A percentile compares a stretch with the other conserved stretches of the same genome.
Evolutionary conservation across 2,329 filamentous ascomycete genomes (phyloP).

Genomic region (Alternaria tenuissima): DNA sequence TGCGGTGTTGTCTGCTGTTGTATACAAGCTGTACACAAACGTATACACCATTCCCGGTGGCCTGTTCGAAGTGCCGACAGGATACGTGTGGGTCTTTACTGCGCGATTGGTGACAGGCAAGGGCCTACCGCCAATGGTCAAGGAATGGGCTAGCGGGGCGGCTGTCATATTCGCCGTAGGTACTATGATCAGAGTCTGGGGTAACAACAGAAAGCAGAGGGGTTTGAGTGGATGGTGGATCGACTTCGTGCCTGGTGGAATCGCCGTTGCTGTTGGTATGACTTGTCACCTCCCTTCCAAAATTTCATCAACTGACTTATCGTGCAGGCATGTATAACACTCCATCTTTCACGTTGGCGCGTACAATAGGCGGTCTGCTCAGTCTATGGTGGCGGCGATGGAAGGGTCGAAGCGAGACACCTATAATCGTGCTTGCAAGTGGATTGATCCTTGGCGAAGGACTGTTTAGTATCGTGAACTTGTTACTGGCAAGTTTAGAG

Average conservation of each 20-base stretch:
- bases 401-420: conserved; percentile 67
- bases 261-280: conserved; percentile 90
- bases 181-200: conserved; percentile 70
- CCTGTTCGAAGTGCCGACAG: conserved; percentile 92
- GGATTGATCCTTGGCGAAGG: conserved; percentile 75
- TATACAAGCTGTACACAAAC: conserved; percentile 89
- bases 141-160: conserved; percentile 79
- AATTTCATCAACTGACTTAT: conserved; percentile 2
- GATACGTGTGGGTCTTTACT: conserved; percentile 97
- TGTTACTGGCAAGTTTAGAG: conserved; percentile 77
- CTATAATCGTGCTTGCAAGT: conserved; percentile 85
- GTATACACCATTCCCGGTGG: conserved; percentile 90
- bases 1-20: conserved; percentile 82
- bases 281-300: conserved; percentile 15
- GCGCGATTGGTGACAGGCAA: conserved; percentile 90
- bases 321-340: conserved; percentile 90
- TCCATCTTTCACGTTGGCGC: conserved; percentile 90
- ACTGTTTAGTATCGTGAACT: conserved; percentile 91
- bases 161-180: conserved; percentile 75
- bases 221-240: conserved; percentile 66
- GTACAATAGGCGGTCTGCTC: conserved; percentile 75
- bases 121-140: conserved; percentile 83
- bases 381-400: conserved; percentile 19
- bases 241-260: conserved; percentile 84
- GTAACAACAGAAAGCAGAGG: conserved; percentile 40